Conservation (phyloP, 176 grass and related monocot genomes). For the Zizania latifolia region DNA sequence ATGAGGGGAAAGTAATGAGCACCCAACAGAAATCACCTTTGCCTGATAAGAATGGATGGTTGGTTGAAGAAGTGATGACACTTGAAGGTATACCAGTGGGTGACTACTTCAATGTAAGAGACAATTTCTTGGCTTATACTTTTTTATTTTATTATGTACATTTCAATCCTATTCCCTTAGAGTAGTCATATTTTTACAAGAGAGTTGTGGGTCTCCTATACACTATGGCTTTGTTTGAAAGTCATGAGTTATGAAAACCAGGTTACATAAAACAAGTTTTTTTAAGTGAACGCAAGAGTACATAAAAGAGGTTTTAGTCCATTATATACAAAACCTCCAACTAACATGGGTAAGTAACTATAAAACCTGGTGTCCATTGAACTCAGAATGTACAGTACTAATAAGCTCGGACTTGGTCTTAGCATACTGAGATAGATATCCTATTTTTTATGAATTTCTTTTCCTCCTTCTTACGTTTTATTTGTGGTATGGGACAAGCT, state of each 20-base stretch:
- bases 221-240: neutral
- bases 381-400: no score
- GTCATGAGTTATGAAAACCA: neutral
- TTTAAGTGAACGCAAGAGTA: no score
- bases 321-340: neutral
- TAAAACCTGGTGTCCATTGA: no score
- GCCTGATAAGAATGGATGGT: slow-evolving; percentile 69
- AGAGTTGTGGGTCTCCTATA: neutral
- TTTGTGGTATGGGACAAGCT: no score
- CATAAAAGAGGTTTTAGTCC: neutral
- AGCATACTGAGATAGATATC: no score
- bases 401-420: no score
- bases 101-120: slow-evolving; percentile 71
- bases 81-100: slow-evolving; percentile 59
- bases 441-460: no score
- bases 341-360: neutral
- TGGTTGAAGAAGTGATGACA: slow-evolving; percentile 81
- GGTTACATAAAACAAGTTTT: neutral
- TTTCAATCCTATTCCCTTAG: neutral
- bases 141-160: neutral
- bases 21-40: slow-evolving; percentile 78
- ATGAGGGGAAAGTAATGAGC: slow-evolving; percentile 61
- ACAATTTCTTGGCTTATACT: neutral
- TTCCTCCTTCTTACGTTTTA: no score
- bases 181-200: neutral